Base-by-base conservation (phyloP, 1,139 yeast species). In the Neolecta irregularis region DNA sequence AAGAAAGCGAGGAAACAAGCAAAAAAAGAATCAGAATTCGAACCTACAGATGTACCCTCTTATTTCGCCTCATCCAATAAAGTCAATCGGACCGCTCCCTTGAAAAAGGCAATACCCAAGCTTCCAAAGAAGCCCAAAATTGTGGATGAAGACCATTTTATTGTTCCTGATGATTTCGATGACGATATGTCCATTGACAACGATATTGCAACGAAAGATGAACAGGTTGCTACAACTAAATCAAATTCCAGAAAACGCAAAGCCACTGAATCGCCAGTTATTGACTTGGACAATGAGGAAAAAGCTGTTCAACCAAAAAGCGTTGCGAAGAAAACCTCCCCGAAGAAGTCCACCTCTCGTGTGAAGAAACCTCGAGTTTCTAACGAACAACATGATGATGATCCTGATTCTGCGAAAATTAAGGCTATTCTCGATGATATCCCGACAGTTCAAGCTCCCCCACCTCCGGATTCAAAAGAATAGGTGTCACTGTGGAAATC, bases 241-340 rank as follows among this genome's bases (percentile, higher is more conserved):
- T 38, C 15, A 32, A 33, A 7, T 34, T 35, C 4, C 37, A 36
- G 6, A 12, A 17, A 9, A 19, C 39, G 2, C 33, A 33, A 28
- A 34, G 4, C 31, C 8, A 5, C 31, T 11, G 22, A n/a, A n/a
- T n/a, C n/a, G n/a, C n/a, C n/a, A n/a, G n/a, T n/a, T n/a, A n/a
- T n/a, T n/a, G n/a, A n/a, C n/a, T n/a, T n/a, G n/a, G n/a, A n/a
- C n/a, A n/a, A n/a, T n/a, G n/a, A n/a, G n/a, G n/a, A n/a, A n/a
- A n/a, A n/a, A n/a, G n/a, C n/a, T n/a, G n/a, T n/a, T n/a, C n/a
- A n/a, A n/a, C n/a, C n/a, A n/a, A n/a, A n/a, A n/a, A n/a, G n/a
- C n/a, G n/a, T n/a, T n/a, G n/a, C n/a, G n/a, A n/a, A n/a, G n/a
- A n/a, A n/a, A n/a, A n/a, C n/a, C n/a, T n/a, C n/a, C n/a, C n/a